A percentile compares a stretch with the other conserved stretches of the same genome.
phyloP scores from a whole-genome alignment of 352 stramenopile genomes.

The Phytophthora sojae region DNA sequence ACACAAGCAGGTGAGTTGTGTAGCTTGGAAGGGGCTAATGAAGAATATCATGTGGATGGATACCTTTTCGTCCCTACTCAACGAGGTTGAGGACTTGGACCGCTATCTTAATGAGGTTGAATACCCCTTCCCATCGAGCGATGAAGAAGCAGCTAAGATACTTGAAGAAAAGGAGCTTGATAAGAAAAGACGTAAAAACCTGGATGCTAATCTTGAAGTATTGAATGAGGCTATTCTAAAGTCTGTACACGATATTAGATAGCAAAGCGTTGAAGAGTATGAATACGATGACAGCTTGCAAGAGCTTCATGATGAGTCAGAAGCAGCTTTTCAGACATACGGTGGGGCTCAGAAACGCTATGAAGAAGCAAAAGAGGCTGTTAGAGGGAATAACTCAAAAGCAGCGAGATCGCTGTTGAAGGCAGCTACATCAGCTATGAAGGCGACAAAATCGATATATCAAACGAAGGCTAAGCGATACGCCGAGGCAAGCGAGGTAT shows the following conservation, averaged over 20 bases:
- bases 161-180: constrained; percentile 6
- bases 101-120: constrained; percentile 12
- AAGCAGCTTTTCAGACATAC: too few relatives aligned
- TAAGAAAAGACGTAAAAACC: neutral
- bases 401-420: too few relatives aligned
- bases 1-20: neutral
- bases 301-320: too few relatives aligned
- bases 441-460: too few relatives aligned
- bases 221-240: constrained; percentile 12
- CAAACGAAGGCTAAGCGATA: too few relatives aligned
- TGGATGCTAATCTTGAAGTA: neutral
- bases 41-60: too few relatives aligned
- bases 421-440: too few relatives aligned
- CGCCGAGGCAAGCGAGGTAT: too few relatives aligned
- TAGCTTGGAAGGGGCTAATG: constrained; percentile 9
- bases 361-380: too few relatives aligned
- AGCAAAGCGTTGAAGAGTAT: neutral
- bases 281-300: too few relatives aligned
- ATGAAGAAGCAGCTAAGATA: neutral
- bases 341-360: too few relatives aligned
- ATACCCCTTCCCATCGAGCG: neutral
- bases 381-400: too few relatives aligned
- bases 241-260: constrained; percentile 10
- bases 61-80: neutral
- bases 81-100: constrained; percentile 16